Evolutionary conservation across 306 rosid species (phyloP).

Genomic region (Datisca glomerata): DNA sequence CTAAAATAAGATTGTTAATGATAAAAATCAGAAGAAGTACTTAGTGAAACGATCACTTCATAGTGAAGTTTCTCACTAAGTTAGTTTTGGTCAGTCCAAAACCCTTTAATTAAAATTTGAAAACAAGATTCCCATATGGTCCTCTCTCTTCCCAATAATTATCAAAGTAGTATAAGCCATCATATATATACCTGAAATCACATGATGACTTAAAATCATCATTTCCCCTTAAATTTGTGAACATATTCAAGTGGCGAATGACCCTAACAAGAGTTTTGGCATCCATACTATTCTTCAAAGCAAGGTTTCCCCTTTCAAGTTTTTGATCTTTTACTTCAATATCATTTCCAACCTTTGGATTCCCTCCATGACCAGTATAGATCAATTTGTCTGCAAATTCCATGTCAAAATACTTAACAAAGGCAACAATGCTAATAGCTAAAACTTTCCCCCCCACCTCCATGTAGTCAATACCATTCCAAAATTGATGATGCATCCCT

Average conservation of each 20-base stretch:
- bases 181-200: conserved; percentile 42
- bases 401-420: neutral
- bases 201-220: conserved; percentile 23
- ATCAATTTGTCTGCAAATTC: neutral
- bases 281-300: conserved; percentile 53
- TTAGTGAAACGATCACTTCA: too few relatives aligned
- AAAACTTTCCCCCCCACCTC: neutral
- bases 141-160: conserved; percentile 59
- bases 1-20: too few relatives aligned
- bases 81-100: too few relatives aligned
- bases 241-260: too few relatives aligned
- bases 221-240: too few relatives aligned
- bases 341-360: neutral
- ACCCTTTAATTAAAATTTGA: conserved; percentile 32
- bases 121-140: conserved; percentile 58
- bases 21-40: too few relatives aligned
- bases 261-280: conserved; percentile 65
- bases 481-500: neutral
- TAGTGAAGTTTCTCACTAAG: too few relatives aligned
- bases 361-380: neutral
- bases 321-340: conserved; percentile 76
- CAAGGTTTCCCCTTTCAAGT: conserved; percentile 80
- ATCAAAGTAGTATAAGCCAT: conserved; percentile 55
- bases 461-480: conserved; percentile 1
- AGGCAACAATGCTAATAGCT: neutral